Base-by-base conservation (phyloP, 176 grass and related monocot genomes). In the Oryza australiensis region DNA sequence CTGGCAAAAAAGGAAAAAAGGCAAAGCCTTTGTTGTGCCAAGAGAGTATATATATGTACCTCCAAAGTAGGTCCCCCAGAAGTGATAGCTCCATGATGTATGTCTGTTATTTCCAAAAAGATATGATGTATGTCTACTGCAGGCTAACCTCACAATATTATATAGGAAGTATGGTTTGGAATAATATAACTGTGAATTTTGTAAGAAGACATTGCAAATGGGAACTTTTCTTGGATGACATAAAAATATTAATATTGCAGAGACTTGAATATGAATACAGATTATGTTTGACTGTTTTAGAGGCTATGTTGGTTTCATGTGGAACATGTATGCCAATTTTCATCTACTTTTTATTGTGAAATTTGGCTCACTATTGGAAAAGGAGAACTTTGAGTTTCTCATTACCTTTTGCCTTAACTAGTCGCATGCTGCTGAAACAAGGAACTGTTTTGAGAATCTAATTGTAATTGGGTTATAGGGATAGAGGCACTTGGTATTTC, bases 151-250 rank as follows among this genome's bases (percentile, higher is more conserved):
- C 37, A 16, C 15, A 64, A 64, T 53, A 63, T 72, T 27, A 24
- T 65, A 51, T 37, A 14, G 27, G 57, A 71, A 82, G 65, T 27
- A 53, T 76, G 37, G 13, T 12, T 72, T 71, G 53, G 29, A 64
- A 18, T 82, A 46, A 51, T 76, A 76, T 77, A 18, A 68, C 3
- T 64, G 69, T 38, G 32, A 87, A 66, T 48, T 62, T 35, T 81
- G 49, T 29, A 70, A 26, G 30, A 23, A 30, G 66, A 24, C 4
- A 2, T 72, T 82, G 26, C 57, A 37, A 72, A 16, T 24, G 6
- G 64, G 68, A 49, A 3, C 15, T 87, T 82, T 51, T 82, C 51
- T 40, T 82, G 13, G 24, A 29, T 66, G 24, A 12, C 66, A 53
- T 41, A 28, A 77, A 82, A 66, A 14, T 49, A 33, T 69, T 64